Conservation (phyloP, 257 asterid species). For the Datura wrightii region DNA sequence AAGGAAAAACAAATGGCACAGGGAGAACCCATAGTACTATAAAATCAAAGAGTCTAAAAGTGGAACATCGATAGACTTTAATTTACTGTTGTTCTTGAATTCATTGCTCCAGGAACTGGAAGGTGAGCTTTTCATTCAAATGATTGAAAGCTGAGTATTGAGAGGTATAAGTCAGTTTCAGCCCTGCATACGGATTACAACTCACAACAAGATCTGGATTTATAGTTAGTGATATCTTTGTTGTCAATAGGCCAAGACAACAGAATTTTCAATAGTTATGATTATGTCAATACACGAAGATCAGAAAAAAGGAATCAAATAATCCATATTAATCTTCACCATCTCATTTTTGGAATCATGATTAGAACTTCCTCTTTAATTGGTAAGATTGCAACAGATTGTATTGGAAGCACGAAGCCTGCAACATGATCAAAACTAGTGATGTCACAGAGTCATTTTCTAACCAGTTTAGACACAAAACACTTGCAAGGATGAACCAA, state of each 20-base stretch:
- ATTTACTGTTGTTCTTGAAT: background rate
- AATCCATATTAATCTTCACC: background rate
- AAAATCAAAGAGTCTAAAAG: background rate
- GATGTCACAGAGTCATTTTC: background rate
- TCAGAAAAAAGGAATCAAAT: background rate
- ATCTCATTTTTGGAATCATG: background rate
- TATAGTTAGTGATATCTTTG: background rate
- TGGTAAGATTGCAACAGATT: background rate
- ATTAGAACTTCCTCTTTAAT: background rate
- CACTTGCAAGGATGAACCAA: background rate
- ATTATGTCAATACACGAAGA: background rate
- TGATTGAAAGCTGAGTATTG: background rate
- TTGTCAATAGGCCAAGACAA: background rate
- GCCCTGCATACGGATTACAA: background rate
- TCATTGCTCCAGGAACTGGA: background rate
- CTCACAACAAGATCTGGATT: too few relatives aligned
- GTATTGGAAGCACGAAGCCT: background rate
- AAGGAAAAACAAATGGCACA: background rate
- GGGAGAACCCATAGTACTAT: background rate
- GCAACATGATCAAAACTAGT: background rate
- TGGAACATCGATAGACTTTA: background rate
- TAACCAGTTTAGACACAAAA: background rate
- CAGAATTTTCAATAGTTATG: background rate
- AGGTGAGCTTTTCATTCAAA: background rate
- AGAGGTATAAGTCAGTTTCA: background rate